Conservation (phyloP, 1,284 basidiomycete species). For the Coniferiporia weirii region DNA sequence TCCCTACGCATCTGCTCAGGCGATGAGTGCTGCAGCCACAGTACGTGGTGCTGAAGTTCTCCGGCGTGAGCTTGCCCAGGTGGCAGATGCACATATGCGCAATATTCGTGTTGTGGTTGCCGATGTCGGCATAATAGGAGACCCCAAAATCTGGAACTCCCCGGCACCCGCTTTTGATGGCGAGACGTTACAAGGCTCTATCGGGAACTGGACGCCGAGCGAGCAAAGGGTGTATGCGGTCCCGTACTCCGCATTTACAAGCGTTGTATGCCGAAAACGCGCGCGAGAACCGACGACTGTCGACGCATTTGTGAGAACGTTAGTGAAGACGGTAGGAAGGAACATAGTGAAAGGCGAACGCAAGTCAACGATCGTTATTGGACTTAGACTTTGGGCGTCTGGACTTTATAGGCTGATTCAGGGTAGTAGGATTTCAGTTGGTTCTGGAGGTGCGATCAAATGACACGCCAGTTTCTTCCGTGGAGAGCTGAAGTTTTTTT, state of each 20-base stretch:
- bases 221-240: constrained; percentile 65
- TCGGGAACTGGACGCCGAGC: constrained; percentile 64
- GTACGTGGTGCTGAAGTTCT: constrained; percentile 65
- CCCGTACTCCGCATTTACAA: constrained; percentile 46
- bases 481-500: constrained; percentile 4
- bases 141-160: constrained; percentile 29
- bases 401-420: constrained; percentile 46
- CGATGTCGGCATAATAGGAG: constrained; percentile 58
- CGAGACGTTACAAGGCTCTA: constrained; percentile 40
- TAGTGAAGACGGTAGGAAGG: constrained; percentile 50
- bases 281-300: constrained; percentile 49
- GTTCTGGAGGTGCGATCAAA: constrained; percentile 59
- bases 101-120: constrained; percentile 57
- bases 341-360: constrained; percentile 39
- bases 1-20: constrained; percentile 59
- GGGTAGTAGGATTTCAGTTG: constrained; percentile 62
- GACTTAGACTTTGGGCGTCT: constrained; percentile 35
- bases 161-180: constrained; percentile 22
- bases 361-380: constrained; percentile 35
- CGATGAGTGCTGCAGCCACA: constrained; percentile 69
- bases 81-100: constrained; percentile 48
- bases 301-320: constrained; percentile 49
- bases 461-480: not conserved
- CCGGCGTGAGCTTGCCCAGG: constrained; percentile 56
- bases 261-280: constrained; percentile 39